These are phyloP conservation scores for Barnettozyma wickerhamii DNA, from an alignment of 805 yeast species.

Conservation along the genomic window DNA sequence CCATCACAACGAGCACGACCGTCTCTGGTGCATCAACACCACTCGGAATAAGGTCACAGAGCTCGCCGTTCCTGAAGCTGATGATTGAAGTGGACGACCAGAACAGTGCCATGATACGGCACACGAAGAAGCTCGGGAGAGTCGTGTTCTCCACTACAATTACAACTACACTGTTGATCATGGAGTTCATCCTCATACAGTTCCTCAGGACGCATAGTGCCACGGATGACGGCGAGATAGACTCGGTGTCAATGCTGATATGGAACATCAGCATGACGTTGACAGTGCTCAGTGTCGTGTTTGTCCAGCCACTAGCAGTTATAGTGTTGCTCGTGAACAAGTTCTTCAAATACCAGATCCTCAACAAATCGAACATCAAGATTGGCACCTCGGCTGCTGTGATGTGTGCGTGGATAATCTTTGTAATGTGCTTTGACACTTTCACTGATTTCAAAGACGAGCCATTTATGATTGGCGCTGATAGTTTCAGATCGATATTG, in stretches of 20 bases:
- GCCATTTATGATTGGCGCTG: slow-evolving; percentile 6
- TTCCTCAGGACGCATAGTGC: slow-evolving; percentile 10
- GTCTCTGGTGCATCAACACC: slow-evolving; percentile 6
- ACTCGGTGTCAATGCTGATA: background rate
- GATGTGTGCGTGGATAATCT: slow-evolving; percentile 15
- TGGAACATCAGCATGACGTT: slow-evolving; percentile 13
- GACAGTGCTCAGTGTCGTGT: slow-evolving; percentile 11
- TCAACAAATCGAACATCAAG: slow-evolving; percentile 11
- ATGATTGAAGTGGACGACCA: slow-evolving; percentile 7
- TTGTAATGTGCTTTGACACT: slow-evolving; percentile 17
- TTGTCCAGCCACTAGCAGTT: slow-evolving; percentile 20
- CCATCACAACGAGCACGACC: background rate
- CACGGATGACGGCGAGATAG: slow-evolving; percentile 5
- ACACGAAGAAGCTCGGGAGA: slow-evolving; percentile 12
- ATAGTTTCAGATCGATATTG: slow-evolving; percentile 11
- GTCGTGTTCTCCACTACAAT: slow-evolving; percentile 19
- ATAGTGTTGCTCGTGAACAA: slow-evolving; percentile 17
- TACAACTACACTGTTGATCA: slow-evolving; percentile 16
- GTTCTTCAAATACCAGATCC: slow-evolving; percentile 12
- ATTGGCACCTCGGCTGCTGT: slow-evolving; percentile 1
- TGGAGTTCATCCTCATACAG: slow-evolving; percentile 23
- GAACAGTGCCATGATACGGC: slow-evolving; percentile 1
- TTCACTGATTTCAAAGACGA: slow-evolving; percentile 19
- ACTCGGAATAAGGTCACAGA: slow-evolving; percentile 6
- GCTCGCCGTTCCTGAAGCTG: slow-evolving; percentile 12